Conservation (phyloP, 805 yeast genomes). For the Yarrowia yakushimensis region DNA sequence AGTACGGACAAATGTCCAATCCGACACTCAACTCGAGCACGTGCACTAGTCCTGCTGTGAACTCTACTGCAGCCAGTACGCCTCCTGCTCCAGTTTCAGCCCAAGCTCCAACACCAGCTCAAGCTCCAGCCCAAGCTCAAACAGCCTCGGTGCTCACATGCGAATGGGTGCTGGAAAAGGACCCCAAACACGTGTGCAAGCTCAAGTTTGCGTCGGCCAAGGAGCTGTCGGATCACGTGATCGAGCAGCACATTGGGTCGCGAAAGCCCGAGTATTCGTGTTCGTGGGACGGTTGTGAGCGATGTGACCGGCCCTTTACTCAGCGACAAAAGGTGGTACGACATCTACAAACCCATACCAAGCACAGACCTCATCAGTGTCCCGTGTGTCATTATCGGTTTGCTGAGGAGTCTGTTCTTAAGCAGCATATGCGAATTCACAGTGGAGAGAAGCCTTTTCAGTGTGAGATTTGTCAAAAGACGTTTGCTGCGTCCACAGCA, state of each 20-base stretch:
- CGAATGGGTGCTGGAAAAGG: conserved; percentile 8
- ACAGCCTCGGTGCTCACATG: neutral
- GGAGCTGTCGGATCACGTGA: conserved; percentile 68
- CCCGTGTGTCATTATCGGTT: conserved; percentile 62
- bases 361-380: conserved; percentile 76
- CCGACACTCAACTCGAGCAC: neutral
- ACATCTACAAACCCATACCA: conserved; percentile 86
- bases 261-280: conserved; percentile 72
- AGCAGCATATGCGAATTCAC: conserved; percentile 79
- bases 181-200: conserved; percentile 46
- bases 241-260: conserved; percentile 63
- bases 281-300: conserved; percentile 72
- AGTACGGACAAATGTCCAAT: neutral
- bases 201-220: conserved; percentile 49
- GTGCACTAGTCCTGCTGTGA: neutral
- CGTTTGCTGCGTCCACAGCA: conserved; percentile 78
- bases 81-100: neutral
- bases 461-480: conserved; percentile 70
- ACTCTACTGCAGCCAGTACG: neutral
- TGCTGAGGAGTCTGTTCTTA: conserved; percentile 71
- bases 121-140: neutral
- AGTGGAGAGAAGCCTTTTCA: conserved; percentile 84
- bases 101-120: neutral
- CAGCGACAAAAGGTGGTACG: conserved; percentile 85
- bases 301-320: conserved; percentile 57